Percentiles rank a stretch among this genome's conserved stretches.
These are phyloP conservation scores for Amylostereum chailletii DNA, from an alignment of 1,284 basidiomycete species.

Conservation along the genomic window DNA sequence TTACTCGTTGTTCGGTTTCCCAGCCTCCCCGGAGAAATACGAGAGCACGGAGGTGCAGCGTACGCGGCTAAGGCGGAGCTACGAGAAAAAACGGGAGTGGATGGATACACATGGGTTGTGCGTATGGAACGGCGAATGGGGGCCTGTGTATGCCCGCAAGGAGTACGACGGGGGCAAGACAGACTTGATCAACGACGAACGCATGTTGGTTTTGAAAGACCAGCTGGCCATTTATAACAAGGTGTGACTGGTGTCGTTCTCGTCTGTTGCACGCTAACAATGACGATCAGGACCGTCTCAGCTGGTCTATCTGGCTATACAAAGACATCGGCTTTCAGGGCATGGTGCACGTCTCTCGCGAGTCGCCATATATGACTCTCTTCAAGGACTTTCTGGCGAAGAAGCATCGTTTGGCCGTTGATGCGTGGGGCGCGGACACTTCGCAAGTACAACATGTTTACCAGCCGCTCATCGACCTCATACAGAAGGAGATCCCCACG, in stretches of 20 bases:
- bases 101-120: constrained; percentile 56
- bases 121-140: constrained; percentile 76
- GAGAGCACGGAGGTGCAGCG: constrained; percentile 44
- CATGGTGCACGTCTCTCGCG: constrained; percentile 63
- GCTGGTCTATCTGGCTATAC: constrained; percentile 83
- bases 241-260: constrained; percentile 21
- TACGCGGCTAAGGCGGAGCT: constrained; percentile 39
- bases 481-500: constrained; percentile 35
- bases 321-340: constrained; percentile 84
- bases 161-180: constrained; percentile 50
- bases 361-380: constrained; percentile 63
- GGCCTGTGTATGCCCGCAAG: constrained; percentile 52
- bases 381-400: constrained; percentile 54
- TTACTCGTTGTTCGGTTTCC: constrained; percentile 66
- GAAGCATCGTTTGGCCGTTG: constrained; percentile 54
- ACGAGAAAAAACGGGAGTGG: constrained; percentile 62
- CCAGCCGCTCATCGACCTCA: constrained; percentile 46
- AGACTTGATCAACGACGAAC: constrained; percentile 56
- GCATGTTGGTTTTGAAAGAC: constrained; percentile 62
- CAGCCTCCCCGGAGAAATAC: constrained; percentile 45
- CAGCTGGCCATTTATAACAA: constrained; percentile 69
- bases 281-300: constrained; percentile 45
- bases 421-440: constrained; percentile 58
- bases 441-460: constrained; percentile 40
- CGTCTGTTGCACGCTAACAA: neutral